Conservation (phyloP, 768 basidiomycete species). For the Trametes maxima region DNA sequence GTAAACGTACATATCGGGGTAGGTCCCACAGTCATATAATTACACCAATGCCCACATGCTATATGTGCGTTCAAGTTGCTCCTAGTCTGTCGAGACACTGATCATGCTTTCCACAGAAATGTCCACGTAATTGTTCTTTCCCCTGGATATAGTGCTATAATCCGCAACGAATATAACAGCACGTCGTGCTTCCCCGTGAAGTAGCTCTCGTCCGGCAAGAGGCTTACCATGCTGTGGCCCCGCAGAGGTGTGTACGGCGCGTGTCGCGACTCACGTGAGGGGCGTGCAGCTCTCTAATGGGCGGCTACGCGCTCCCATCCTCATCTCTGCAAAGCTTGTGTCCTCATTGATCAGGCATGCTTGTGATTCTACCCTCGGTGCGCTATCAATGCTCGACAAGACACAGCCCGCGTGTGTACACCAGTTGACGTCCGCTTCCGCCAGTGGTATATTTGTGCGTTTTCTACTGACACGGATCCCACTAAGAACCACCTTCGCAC, state of each 20-base stretch:
- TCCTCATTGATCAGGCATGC: constrained; percentile 31
- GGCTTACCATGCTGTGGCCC: constrained; percentile 1
- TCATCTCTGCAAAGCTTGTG: constrained; percentile 13
- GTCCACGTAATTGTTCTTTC: too few relatives aligned
- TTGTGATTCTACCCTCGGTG: constrained; percentile 7
- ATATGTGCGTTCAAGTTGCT: too few relatives aligned
- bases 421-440: background rate
- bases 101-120: too few relatives aligned
- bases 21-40: too few relatives aligned
- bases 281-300: constrained; percentile 31
- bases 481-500: constrained; percentile 13
- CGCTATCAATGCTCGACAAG: constrained; percentile 17
- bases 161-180: too few relatives aligned
- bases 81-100: too few relatives aligned
- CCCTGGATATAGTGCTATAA: too few relatives aligned
- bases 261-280: constrained; percentile 28
- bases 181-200: too few relatives aligned
- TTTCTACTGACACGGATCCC: background rate
- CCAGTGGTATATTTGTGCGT: constrained; percentile 21
- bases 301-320: constrained; percentile 20
- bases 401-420: constrained; percentile 8
- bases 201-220: background rate
- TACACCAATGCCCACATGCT: too few relatives aligned
- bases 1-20: too few relatives aligned
- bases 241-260: constrained; percentile 20